Base-by-base conservation (phyloP, 2,329 filamentous ascomycete genomes). In the Diaporthe sp. region DNA sequence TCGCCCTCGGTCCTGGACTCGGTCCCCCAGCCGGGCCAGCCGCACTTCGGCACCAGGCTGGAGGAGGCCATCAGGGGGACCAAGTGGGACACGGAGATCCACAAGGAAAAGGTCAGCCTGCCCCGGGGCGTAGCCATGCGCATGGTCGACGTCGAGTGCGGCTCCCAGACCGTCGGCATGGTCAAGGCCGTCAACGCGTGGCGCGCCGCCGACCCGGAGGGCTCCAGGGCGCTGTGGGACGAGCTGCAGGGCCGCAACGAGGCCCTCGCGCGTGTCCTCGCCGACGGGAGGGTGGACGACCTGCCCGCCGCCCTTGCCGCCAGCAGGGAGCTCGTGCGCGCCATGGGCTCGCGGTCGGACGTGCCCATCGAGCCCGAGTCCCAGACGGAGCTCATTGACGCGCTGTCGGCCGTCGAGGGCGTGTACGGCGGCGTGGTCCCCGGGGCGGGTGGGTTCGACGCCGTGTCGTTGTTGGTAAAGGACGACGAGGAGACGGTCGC, bases 141-240 rank as follows among this genome's bases (percentile, higher is more conserved):
- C 76, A 97, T 99, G 93, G 98, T 95, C 82, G 97, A 99, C 82
- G 97, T 99, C 9, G 95, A 97, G 82, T 98, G 96, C 82, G 97
- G 97, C 44, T 96, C 93, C 67, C 91, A 98, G 86, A 98, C 96
- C 10, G 96, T 98, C 0, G 91, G 95, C 20, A 98, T 99, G 97
- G 97, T 98, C 51, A 98, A 96, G 86, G 91, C 94, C 82, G 94
- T 99, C 20, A 88, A 98, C 4, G 90, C 90, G 44, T 99, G 97
- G 97, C 89, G 94, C 71, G 90, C 90, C 68, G 85, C 89, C 65
- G 91, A 95, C 28, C 85, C 88, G 0, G 88, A 88, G 3, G 90
- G 88, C n/a, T 92, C 95, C 2, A 90, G 91, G 77, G 81, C 84
- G 76, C 87, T 98, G 25, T 98, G 96, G 95, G 89, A 90, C 63